Conservation (phyloP, 768 basidiomycete species). For the Termitomyces sp. region DNA sequence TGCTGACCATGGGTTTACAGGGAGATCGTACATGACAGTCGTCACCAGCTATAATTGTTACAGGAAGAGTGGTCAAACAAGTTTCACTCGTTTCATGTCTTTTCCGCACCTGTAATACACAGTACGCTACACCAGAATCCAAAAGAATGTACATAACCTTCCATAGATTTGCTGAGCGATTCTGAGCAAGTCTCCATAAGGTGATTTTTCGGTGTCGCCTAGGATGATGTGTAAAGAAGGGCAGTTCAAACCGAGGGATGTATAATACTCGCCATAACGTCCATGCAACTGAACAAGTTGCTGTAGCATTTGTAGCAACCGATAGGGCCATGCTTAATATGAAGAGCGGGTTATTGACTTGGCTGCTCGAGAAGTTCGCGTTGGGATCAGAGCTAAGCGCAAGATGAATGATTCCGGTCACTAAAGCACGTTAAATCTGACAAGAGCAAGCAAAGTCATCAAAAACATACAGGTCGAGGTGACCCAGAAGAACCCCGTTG, state of each 20-base stretch:
- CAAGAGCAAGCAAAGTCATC: background rate
- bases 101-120: background rate
- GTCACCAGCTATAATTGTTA: background rate
- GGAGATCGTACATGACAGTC: background rate
- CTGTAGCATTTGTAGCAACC: background rate
- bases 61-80: background rate
- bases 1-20: background rate
- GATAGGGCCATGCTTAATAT: background rate
- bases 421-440: background rate
- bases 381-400: background rate
- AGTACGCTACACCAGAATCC: background rate
- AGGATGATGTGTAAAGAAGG: background rate
- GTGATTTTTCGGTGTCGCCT: background rate
- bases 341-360: background rate
- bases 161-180: background rate
- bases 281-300: background rate
- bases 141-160: background rate
- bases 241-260: background rate
- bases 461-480: background rate
- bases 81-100: background rate
- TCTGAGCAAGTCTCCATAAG: background rate
- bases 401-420: background rate
- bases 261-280: background rate
- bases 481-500: background rate
- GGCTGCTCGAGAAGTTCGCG: background rate